Evolutionary conservation across 164 flowering plant genomes (phyloP), one percentile per base, ranked within the genome.

Genomic region (Stephania yunnanensis): DNA sequence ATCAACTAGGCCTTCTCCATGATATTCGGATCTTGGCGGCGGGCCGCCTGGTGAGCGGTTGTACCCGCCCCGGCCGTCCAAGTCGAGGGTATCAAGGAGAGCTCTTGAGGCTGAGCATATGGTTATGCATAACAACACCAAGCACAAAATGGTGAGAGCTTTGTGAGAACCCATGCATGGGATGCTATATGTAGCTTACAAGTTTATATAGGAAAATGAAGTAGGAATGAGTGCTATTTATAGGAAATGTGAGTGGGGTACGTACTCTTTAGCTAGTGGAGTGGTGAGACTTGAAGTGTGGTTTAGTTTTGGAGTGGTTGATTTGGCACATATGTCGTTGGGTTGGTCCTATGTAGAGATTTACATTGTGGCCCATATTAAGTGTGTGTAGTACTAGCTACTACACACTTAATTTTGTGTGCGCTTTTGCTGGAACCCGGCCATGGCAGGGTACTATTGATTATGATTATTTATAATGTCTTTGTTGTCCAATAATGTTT

Each of bases 71-170:
- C 64, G 17, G 19, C 64, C n/a, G 19, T 58, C 64, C 81, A 19
- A 42, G 8, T 77, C 76, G 65, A 68, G 58, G 10, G 72, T 76
- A 69, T 75, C 73, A 52, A 81, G 64, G 75, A 84, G 83, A 2
- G 75, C 68, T 65, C 84, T 82, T 72, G 82, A 61, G 31, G 84
- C 83, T n/a, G 77, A 74, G 69, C 84, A 78, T 46, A 75, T 42
- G 46, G 78, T 81, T 36, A 82, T 4, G 25, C 80, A 61, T 7
- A 82, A 53, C 22, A 80, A 69, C 55, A 82, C 76, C 11, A 79
- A 76, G 77, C 78, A 79, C 52, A 75, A 74, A 68, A 58, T 12
- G 45, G 46, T 22, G 20, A 44, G 9, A 71, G 46, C 68, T 75
- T 72, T 74, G 65, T 76, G 75, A 19, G 75, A 71, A 58, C 77